These are phyloP conservation scores for Nicotiana rustica DNA, from an alignment of 305 asterid genomes.

Conservation along the genomic window DNA sequence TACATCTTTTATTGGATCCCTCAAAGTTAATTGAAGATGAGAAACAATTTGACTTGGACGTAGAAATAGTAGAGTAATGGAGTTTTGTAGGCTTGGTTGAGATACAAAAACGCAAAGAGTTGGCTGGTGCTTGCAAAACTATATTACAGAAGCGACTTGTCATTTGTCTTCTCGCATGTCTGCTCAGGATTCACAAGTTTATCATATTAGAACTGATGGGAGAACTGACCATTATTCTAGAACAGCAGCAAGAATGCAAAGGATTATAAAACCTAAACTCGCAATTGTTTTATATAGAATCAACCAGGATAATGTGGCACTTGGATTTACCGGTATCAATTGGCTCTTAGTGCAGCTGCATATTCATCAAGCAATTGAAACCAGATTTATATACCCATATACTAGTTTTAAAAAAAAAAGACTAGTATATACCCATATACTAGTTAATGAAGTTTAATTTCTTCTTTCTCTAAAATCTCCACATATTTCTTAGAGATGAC, in stretches of 20 bases:
- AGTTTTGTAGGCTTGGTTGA: slow-evolving; percentile 46
- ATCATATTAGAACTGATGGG: slow-evolving; percentile 55
- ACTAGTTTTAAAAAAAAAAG: not conserved
- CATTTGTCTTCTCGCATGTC: slow-evolving; percentile 52
- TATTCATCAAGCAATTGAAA: slow-evolving; percentile 3
- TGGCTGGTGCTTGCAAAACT: slow-evolving; percentile 46
- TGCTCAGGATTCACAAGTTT: slow-evolving; percentile 50
- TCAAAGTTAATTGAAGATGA: slow-evolving; percentile 47
- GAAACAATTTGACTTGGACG: slow-evolving; percentile 41
- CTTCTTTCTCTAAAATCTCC: not conserved
- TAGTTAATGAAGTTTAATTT: not conserved
- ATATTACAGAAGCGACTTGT: slow-evolving; percentile 53
- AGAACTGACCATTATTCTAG: slow-evolving; percentile 54
- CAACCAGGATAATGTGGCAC: not conserved
- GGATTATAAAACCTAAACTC: no score
- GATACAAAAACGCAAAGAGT: slow-evolving; percentile 45
- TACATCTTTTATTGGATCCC: slow-evolving; percentile 46
- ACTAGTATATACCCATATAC: not conserved
- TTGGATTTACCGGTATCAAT: not conserved
- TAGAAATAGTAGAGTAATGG: slow-evolving; percentile 35
- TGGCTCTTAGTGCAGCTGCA: slow-evolving; percentile 26
- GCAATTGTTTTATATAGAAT: not conserved
- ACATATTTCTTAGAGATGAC: not conserved
- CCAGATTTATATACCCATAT: not conserved
- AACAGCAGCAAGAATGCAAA: slow-evolving; percentile 23